These are phyloP conservation scores for Periconia sp. DNA, from an alignment of 2,329 filamentous ascomycete genomes.

Conservation along the genomic window DNA sequence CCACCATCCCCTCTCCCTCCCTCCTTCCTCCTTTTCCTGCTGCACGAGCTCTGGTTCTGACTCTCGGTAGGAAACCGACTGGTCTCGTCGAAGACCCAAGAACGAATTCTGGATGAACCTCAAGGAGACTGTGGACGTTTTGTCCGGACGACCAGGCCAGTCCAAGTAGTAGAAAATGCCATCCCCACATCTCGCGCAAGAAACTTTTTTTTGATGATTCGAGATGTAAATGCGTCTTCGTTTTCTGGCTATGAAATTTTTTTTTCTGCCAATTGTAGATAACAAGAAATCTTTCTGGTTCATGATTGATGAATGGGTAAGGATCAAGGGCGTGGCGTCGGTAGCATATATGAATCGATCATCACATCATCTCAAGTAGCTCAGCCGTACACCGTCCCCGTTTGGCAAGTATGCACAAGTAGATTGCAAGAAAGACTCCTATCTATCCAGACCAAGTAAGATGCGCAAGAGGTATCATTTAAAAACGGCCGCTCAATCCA, in stretches of 20 bases:
- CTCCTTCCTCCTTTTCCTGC: neutral
- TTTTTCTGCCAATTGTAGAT: too few relatives aligned
- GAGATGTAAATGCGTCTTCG: too few relatives aligned
- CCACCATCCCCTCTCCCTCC: neutral
- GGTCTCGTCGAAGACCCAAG: slow-evolving; percentile 85
- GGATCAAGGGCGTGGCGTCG: too few relatives aligned
- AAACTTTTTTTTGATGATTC: too few relatives aligned
- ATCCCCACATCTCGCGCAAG: too few relatives aligned
- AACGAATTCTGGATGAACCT: slow-evolving; percentile 84
- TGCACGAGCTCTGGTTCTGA: neutral
- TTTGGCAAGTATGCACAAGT: too few relatives aligned
- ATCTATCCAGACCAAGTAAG: neutral
- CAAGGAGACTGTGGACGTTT: slow-evolving; percentile 81
- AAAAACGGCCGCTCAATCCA: slow-evolving; percentile 1
- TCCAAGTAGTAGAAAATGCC: slow-evolving; percentile 1
- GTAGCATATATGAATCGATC: too few relatives aligned
- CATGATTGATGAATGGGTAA: too few relatives aligned
- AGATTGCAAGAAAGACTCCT: neutral
- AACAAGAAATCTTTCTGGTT: too few relatives aligned
- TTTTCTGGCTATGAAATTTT: too few relatives aligned
- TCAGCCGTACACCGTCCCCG: too few relatives aligned
- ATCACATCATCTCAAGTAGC: too few relatives aligned
- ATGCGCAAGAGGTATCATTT: slow-evolving; percentile 4
- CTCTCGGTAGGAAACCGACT: slow-evolving; percentile 87
- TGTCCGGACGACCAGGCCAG: slow-evolving; percentile 67